Conservation (phyloP, 2,329 filamentous ascomycete species). For the Fusarium verrucosum region DNA sequence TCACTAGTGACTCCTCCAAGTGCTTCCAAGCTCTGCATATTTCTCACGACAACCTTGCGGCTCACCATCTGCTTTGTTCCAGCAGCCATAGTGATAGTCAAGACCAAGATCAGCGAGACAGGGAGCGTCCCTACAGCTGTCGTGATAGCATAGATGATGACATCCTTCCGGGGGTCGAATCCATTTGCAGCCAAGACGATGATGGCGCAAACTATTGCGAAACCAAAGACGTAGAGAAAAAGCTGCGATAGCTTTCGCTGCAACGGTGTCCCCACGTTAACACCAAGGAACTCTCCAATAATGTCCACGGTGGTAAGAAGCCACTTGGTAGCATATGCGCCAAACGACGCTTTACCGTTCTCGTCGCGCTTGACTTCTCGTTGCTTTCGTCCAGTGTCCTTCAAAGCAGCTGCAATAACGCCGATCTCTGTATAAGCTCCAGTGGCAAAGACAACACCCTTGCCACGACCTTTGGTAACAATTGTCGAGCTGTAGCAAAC, state of each 20-base stretch:
- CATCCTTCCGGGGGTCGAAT: conserved; percentile 48
- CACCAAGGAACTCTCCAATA: conserved; percentile 55
- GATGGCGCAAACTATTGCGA: conserved; percentile 36
- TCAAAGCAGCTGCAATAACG: conserved; percentile 63
- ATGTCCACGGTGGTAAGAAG: conserved; percentile 43
- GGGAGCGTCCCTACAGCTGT: conserved; percentile 58
- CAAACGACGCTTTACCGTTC: conserved; percentile 50
- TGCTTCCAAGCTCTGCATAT: conserved; percentile 53
- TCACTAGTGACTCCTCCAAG: conserved; percentile 62
- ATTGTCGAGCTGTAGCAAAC: conserved; percentile 71
- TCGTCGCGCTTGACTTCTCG: conserved; percentile 54
- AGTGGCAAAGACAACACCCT: conserved; percentile 69
- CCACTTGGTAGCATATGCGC: conserved; percentile 48
- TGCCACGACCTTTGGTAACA: conserved; percentile 68
- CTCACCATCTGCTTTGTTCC: conserved; percentile 61
- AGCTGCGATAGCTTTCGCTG: conserved; percentile 74
- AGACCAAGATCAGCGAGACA: conserved; percentile 58
- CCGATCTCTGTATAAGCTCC: conserved; percentile 71
- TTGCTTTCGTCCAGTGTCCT: conserved; percentile 46
- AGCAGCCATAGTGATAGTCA: conserved; percentile 67
- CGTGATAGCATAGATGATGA: conserved; percentile 53
- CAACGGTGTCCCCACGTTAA: conserved; percentile 70
- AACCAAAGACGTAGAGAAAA: conserved; percentile 63
- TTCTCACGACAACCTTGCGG: conserved; percentile 59
- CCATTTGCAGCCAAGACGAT: conserved; percentile 33